Conservation (phyloP, 768 basidiomycete genomes). For the Boletus rex-veris region DNA sequence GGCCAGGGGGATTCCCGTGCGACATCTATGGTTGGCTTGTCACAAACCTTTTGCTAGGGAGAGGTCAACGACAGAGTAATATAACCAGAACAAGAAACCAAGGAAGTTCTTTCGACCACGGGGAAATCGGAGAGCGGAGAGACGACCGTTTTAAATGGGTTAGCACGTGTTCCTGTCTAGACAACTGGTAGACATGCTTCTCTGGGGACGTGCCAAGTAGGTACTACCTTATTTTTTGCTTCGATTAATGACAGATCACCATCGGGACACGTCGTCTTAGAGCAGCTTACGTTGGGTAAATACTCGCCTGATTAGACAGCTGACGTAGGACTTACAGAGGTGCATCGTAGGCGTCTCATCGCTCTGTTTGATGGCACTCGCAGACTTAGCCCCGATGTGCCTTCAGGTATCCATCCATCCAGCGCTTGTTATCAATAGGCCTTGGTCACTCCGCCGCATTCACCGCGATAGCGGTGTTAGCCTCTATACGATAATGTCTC, state of each 20-base stretch:
- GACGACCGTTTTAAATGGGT: background rate
- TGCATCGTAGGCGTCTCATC: background rate
- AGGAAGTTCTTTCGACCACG: background rate
- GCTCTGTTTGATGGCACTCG: background rate
- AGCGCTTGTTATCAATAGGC: constrained; percentile 1
- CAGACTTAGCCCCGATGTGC: background rate
- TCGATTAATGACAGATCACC: background rate
- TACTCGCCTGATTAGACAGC: too few species aligned
- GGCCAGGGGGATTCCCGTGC: background rate
- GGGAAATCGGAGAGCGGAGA: constrained; percentile 1
- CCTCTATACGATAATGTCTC: background rate
- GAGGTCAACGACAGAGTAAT: background rate
- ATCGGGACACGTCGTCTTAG: background rate
- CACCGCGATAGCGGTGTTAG: background rate
- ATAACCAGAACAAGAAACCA: background rate
- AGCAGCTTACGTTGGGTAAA: too few species aligned
- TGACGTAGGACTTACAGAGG: too few species aligned
- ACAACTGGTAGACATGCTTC: background rate
- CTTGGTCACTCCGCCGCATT: background rate
- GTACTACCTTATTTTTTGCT: background rate
- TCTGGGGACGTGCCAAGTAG: background rate
- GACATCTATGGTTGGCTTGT: constrained; percentile 1
- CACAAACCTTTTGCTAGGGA: background rate
- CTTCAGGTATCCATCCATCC: background rate
- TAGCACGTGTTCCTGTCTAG: constrained; percentile 6